Evolutionary conservation across 1,284 basidiomycete genomes (phyloP), one percentile per base, ranked within the genome.

Genomic region (Sutorius eximius): DNA sequence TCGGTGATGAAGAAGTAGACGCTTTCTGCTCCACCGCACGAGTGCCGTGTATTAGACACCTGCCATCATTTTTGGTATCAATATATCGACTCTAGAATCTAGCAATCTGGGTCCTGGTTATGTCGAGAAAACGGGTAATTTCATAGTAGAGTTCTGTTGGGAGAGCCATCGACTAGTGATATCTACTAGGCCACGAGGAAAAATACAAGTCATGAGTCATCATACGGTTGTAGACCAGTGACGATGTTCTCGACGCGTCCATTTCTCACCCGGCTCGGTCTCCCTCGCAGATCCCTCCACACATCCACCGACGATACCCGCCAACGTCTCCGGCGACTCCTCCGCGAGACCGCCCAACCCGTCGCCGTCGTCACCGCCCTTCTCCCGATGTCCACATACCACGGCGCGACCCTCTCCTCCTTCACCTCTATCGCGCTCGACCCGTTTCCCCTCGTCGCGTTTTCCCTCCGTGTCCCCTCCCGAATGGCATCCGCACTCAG

Each of bases 391-490:
- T 27, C 53, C 49, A 61, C 58, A 6, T 87, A 77, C 61, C 93
- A 96, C 71, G 94, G 94, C 59, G 92, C 93, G 40, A 96, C 94
- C 0, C 78, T 97, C 40, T 95, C 94, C 6, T 95, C 93, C 0
- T 93, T 96, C 69, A 86, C 91, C 27, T 93, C 92, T n/a, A 85
- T 96, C 62, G 85, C 93, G 1, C 82, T 97, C 75, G 83, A 92
- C 62, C 94, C 94, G 2, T 75, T 86, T 61, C 93, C 94, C 0
- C 81, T 96, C 55, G 82, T 97, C 59, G 82, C 92, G 0, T 96
- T 96, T 71, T 88, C 92, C 12, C 79, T 96, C 13, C 85, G 92
- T 30, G 79, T 93, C n/a, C 94, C 94, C 3, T 95, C 92, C 1
- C 81, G 91, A 9, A 89, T 95, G 82, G 91, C 91, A 3, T 78